These are phyloP conservation scores for Hanseniaspora nectarophila DNA, from an alignment of 805 yeast genomes.

Conservation along the genomic window DNA sequence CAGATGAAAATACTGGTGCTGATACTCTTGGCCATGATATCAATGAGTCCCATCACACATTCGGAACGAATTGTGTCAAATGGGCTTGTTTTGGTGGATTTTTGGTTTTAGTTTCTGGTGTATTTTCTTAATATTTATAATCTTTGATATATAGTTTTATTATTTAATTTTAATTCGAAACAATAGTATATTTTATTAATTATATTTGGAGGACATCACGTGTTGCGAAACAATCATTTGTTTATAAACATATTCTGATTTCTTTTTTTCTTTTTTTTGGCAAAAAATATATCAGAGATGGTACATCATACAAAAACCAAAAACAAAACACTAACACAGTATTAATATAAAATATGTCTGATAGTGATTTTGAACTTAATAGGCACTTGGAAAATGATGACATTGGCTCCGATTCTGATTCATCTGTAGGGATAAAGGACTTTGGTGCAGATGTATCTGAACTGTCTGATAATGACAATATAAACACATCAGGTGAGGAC, in stretches of 20 bases:
- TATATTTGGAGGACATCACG: background rate
- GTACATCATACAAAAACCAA: too few species aligned
- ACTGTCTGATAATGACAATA: background rate
- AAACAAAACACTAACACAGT: too few species aligned
- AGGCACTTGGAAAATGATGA: background rate
- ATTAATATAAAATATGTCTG: background rate
- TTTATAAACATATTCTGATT: too few species aligned
- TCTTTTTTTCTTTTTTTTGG: too few species aligned
- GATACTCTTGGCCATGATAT: slow-evolving; percentile 15
- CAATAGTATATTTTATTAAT: too few species aligned
- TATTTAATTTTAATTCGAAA: background rate
- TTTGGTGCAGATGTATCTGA: slow-evolving; percentile 12
- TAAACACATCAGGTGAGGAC: background rate
- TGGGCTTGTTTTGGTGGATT: slow-evolving; percentile 29
- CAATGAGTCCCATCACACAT: slow-evolving; percentile 24
- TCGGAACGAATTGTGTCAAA: slow-evolving; percentile 27
- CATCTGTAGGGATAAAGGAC: slow-evolving; percentile 9
- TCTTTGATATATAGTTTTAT: too few species aligned
- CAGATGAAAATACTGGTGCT: background rate
- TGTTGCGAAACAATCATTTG: too few species aligned
- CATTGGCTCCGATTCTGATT: slow-evolving; percentile 1
- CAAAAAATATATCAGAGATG: background rate
- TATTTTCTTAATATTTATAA: slow-evolving; percentile 12
- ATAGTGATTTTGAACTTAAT: background rate
- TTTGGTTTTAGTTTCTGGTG: slow-evolving; percentile 24